These are phyloP conservation scores for Claviceps capensis DNA, from an alignment of 2,329 filamentous ascomycete genomes.

Conservation along the genomic window DNA sequence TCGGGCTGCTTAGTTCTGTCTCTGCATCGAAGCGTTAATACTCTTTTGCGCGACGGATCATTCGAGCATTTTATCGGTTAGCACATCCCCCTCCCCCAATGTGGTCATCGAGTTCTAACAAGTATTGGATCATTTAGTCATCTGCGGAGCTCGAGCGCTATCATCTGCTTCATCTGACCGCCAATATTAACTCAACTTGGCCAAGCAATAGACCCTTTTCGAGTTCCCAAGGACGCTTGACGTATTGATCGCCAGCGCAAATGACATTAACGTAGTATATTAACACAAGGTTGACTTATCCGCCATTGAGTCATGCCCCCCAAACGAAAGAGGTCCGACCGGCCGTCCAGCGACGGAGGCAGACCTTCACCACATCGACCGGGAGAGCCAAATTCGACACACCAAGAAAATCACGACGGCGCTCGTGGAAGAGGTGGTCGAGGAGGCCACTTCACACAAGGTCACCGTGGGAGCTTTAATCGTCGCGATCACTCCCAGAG, in stretches of 20 bases:
- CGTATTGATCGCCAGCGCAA: constrained; percentile 10
- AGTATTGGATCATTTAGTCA: background rate
- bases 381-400: constrained; percentile 38
- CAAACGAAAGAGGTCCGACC: constrained; percentile 46
- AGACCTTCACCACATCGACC: constrained; percentile 51
- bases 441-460: constrained; percentile 27
- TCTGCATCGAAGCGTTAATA: background rate
- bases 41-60: background rate
- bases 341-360: constrained; percentile 32
- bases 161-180: background rate
- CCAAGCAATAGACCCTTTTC: background rate
- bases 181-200: background rate
- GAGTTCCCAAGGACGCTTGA: background rate
- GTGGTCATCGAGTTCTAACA: background rate
- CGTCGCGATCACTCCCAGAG: constrained; percentile 39
- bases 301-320: constrained; percentile 34
- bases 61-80: background rate
- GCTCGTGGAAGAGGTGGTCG: constrained; percentile 28
- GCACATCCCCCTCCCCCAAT: background rate
- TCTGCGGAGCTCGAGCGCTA: background rate
- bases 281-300: constrained; percentile 4
- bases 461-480: constrained; percentile 29
- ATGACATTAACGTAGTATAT: constrained; percentile 20
- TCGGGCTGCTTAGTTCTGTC: background rate
- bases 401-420: constrained; percentile 43